Percentiles rank a stretch among this genome's conserved stretches.
Conservation (phyloP, 1,284 basidiomycete genomes). For the Clitocybe nebularis region DNA sequence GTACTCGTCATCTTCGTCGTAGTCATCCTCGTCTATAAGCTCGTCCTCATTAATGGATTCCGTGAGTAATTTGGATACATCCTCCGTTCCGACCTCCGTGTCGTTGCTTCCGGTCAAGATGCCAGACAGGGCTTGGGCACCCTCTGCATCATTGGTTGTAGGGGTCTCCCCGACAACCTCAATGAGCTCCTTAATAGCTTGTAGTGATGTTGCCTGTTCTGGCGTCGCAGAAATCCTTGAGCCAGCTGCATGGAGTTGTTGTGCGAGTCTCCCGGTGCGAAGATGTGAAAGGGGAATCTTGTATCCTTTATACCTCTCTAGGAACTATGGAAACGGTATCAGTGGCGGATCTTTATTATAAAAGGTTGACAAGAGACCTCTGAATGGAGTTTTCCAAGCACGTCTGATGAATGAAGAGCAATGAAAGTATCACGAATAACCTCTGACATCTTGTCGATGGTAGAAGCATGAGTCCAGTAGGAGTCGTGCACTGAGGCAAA, state of each 20-base stretch:
- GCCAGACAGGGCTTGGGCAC: conserved; percentile 17
- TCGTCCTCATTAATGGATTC: conserved; percentile 4
- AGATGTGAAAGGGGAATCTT: conserved; percentile 66
- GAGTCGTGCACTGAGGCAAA: conserved; percentile 99
- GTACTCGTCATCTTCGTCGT: conserved; percentile 21
- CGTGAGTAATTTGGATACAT: conserved; percentile 6
- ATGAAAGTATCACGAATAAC: conserved; percentile 95
- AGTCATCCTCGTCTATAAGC: conserved; percentile 11
- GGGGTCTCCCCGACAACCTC: conserved; percentile 25
- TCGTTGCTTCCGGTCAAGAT: conserved; percentile 14
- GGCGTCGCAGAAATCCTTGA: conserved; percentile 36
- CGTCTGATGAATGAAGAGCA: conserved; percentile 84
- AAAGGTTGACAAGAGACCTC: conserved; percentile 47
- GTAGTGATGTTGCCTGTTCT: conserved; percentile 35
- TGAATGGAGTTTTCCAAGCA: conserved; percentile 57
- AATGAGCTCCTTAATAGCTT: conserved; percentile 26
- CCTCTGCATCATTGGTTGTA: conserved; percentile 22
- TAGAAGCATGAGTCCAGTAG: conserved; percentile 95
- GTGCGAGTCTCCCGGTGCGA: conserved; percentile 30
- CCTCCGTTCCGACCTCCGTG: background rate
- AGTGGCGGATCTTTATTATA: no score
- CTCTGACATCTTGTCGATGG: conserved; percentile 86
- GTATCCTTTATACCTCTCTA: conserved; percentile 74
- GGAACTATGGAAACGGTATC: conserved; percentile 60
- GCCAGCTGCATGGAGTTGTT: conserved; percentile 38